These are phyloP conservation scores for Dactylonectria estremocensis DNA, from an alignment of 2,329 filamentous ascomycete genomes.

Conservation along the genomic window DNA sequence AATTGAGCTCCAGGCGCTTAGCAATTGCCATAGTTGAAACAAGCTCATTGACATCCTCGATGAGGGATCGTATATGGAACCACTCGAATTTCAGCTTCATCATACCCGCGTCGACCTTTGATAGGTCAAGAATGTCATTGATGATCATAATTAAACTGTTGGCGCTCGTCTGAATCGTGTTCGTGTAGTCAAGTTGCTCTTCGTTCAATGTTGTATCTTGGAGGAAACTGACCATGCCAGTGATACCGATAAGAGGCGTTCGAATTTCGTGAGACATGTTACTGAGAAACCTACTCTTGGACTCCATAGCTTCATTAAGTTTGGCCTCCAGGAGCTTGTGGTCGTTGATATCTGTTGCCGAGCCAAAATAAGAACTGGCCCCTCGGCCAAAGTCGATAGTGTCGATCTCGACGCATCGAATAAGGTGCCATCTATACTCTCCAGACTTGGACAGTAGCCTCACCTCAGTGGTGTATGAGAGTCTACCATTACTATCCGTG, in stretches of 20 bases:
- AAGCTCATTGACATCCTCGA: conserved; percentile 96
- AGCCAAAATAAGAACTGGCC: conserved; percentile 95
- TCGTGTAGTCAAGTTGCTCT: conserved; percentile 94
- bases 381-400: conserved; percentile 83
- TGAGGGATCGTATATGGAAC: conserved; percentile 92
- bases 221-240: conserved; percentile 96
- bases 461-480: conserved; percentile 92
- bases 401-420: conserved; percentile 89
- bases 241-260: conserved; percentile 94
- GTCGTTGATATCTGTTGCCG: conserved; percentile 98
- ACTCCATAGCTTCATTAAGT: conserved; percentile 97
- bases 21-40: conserved; percentile 95
- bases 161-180: conserved; percentile 95
- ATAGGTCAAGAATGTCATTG: conserved; percentile 96
- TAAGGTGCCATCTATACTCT: conserved; percentile 95
- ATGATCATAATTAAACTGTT: conserved; percentile 95
- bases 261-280: conserved; percentile 99
- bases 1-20: conserved; percentile 95
- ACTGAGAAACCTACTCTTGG: conserved; percentile 94
- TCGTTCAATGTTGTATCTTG: conserved; percentile 90
- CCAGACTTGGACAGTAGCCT: conserved; percentile 87
- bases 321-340: conserved; percentile 94
- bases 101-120: conserved; percentile 97
- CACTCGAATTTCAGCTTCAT: conserved; percentile 95
- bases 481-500: conserved; percentile 85